Base-by-base conservation (phyloP, 1,139 yeast genomes). In the Spathaspora sp. region DNA sequence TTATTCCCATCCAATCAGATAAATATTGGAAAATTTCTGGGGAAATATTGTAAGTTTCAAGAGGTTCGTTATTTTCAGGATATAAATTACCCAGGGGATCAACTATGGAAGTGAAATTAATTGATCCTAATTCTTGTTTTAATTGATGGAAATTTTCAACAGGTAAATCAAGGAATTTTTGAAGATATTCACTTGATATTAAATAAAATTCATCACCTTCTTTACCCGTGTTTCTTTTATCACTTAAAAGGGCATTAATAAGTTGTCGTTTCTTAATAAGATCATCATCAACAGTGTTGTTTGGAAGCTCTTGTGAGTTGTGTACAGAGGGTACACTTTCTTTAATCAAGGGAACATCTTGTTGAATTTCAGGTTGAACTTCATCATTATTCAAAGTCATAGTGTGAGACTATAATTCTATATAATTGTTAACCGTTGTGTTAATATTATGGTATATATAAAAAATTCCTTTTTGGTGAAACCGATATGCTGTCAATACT, bases 1-100 rank as follows among this genome's bases (percentile, higher is more conserved):
- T 54, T 13, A 77, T 43, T 0, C 86, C 87, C 60, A 82, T 83
- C 84, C 86, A 80, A 24, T 70, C 67, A 1, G 60, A 59, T 13
- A 84, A 61, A 46, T 69, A 56, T 2, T 67, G 56, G 55, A 79
- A 84, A 1, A 74, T 70, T 2, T 62, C 59, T 2, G 73, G 72
- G 0, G 78, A 66, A 0, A 82, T 60, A 63, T 56, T 55, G 24
- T 52, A 53, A 2, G 69, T 60, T 18, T 61, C 64, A n/a, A 59
- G 58, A 0, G 68, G 64, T 47, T 67, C 74, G 3, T 58, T 51
- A 18, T 45, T 40, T 41, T 66, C 70, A 3, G 67, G 63, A 39
- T 53, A 63, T 44, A 73, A 56, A 37, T 58, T 59, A 9, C 78
- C 78, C 36, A 56, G 48, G 3, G 51, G 51, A 51, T 72, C 72